A percentile compares a stretch with the other conserved stretches of the same genome.
These are phyloP conservation scores for Colletotrichum limetticola DNA, from an alignment of 2,329 filamentous ascomycete species.

Conservation along the genomic window DNA sequence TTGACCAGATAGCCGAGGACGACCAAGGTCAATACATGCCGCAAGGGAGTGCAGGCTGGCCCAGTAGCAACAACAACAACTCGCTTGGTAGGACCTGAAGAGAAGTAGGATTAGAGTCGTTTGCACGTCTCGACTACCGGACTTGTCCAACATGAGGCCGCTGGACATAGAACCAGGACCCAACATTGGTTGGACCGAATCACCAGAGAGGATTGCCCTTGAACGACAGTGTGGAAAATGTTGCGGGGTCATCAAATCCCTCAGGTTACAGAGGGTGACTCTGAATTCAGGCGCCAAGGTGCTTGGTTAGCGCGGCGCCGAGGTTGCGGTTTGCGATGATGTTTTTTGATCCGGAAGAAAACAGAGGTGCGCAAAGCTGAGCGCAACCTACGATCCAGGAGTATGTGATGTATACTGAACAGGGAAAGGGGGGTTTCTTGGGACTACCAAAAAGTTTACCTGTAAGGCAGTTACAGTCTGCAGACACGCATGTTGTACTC, in stretches of 20 bases:
- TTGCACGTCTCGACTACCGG: not conserved
- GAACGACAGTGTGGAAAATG: conserved; percentile 23
- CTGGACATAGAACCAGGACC: not conserved
- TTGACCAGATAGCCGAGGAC: conserved; percentile 24
- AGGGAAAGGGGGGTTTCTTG: not conserved
- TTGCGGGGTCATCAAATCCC: conserved; percentile 7
- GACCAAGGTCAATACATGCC: conserved; percentile 28
- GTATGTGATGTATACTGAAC: not conserved
- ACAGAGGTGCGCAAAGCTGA: not conserved
- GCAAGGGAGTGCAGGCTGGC: conserved; percentile 18
- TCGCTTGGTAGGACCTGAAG: conserved; percentile 20
- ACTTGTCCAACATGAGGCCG: not conserved
- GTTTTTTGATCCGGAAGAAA: not conserved
- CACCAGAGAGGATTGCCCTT: conserved; percentile 11
- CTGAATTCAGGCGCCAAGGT: not conserved
- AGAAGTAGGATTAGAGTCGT: not conserved
- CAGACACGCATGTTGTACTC: not conserved
- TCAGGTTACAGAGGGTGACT: not conserved
- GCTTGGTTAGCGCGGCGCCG: not conserved
- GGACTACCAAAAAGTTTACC: not conserved
- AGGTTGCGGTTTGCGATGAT: not conserved
- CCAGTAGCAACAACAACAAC: conserved; percentile 10
- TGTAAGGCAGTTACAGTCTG: not conserved
- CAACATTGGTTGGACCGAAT: not conserved
- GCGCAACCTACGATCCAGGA: not conserved